Evolutionary conservation across 306 rosid genomes (phyloP), one percentile per base, ranked within the genome.

Genomic region (Inga leiocalycina): DNA sequence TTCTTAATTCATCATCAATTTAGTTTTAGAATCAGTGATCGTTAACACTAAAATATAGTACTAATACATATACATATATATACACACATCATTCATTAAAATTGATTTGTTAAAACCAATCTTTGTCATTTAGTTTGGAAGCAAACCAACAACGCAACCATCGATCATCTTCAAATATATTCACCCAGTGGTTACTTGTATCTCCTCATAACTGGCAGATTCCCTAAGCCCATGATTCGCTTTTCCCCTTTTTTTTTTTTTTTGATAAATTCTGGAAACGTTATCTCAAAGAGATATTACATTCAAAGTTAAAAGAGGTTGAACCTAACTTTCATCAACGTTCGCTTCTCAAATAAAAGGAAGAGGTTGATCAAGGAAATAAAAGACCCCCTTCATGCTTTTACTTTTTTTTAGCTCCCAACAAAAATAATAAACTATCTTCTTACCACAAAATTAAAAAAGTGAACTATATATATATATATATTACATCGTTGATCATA

Each of bases 141-240:
- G 46, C 48, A 68, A 35, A 30, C 10, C 2, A 34, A 6, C 19
- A 61, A 10, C 16, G 19, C 19, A 62, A 12, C 27, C 3, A 62
- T 62, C 16, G 30, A 24, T 27, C 16, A 62, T 62, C 8, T 61
- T 62, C 69, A 30, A 62, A 59, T 10, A 59, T 10, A 24, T 62
- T 24, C 35, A 62, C 24, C 32, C 32, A 9, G 3, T 11, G 17
- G 37, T 11, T 24, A 4, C 2, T 11, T 4, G 17, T 11, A 11
- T 70, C 86, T 44, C 81, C 46, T n/a, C 11, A 51, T 91, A 93
- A 91, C 90, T 94, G 81, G 97, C 86, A 91, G 94, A 92, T 92
- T 91, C 94, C 87, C 82, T 81, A 16, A 74, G 73, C 87, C 70
- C 84, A 80, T 80, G 70, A 71, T 70, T 20, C 67, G n/a, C 24